Percentiles rank a stretch among this genome's conserved stretches.
phyloP scores from a whole-genome alignment of 768 basidiomycete species.

The Mycena latifolia region DNA sequence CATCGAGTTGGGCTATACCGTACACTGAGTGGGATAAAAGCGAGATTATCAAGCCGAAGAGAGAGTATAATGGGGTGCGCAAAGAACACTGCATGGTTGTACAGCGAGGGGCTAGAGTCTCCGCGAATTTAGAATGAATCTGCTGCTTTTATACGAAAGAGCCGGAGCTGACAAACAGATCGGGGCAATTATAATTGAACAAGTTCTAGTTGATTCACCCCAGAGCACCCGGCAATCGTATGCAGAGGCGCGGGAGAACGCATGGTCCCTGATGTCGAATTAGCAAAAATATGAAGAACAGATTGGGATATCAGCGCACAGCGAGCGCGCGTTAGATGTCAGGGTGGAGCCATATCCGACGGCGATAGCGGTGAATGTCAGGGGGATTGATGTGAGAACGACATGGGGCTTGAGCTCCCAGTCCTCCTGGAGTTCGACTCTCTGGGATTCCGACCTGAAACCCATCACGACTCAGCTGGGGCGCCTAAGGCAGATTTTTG shows the following conservation, averaged over 20 bases:
- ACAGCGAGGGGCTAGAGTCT: background rate
- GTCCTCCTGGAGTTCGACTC: too few species aligned
- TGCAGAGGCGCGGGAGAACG: background rate
- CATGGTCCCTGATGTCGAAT: slow-evolving; percentile 11
- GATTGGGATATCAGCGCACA: slow-evolving; percentile 19
- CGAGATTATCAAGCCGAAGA: slow-evolving; percentile 4
- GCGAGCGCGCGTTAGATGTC: slow-evolving; percentile 2
- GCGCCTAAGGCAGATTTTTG: too few species aligned
- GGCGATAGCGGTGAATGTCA: slow-evolving; percentile 8
- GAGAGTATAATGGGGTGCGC: background rate
- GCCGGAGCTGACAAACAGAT: background rate
- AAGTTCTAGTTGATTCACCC: background rate
- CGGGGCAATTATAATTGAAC: background rate
- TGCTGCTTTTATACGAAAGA: slow-evolving; percentile 10
- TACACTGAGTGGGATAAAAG: background rate
- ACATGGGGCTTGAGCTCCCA: background rate
- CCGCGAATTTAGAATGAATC: background rate
- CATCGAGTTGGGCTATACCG: background rate
- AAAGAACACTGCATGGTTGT: slow-evolving; percentile 9
- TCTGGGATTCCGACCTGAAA: too few species aligned
- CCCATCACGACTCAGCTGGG: too few species aligned
- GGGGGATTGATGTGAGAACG: background rate
- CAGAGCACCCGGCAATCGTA: background rate
- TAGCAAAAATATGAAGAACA: background rate
- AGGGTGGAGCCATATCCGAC: background rate